Percentiles rank a stretch among this genome's conserved stretches.
Evolutionary conservation across 2,329 filamentous ascomycete genomes (phyloP).

Genomic region (Coleophoma cylindrospora): DNA sequence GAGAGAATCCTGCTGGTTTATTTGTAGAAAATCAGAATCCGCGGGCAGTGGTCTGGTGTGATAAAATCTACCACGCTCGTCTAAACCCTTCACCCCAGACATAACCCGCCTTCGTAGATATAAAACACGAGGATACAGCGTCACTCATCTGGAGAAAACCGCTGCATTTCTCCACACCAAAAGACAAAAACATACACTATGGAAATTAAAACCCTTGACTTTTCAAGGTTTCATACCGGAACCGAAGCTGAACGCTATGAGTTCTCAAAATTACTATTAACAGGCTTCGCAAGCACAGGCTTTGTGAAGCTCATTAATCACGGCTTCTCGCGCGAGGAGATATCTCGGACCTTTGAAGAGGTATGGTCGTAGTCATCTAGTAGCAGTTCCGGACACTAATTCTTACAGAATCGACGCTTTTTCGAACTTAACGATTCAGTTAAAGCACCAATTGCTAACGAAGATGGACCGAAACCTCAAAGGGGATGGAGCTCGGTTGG

Average conservation of each 20-base stretch:
- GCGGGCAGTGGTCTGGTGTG: not conserved
- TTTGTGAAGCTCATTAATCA: slow-evolving; percentile 1
- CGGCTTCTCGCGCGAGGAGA: not conserved
- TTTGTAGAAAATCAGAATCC: not conserved
- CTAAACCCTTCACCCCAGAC: not conserved
- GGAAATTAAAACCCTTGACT: not conserved
- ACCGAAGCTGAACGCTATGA: slow-evolving; percentile 1
- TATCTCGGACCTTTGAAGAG: not conserved
- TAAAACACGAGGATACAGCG: not conserved
- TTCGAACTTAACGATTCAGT: not conserved
- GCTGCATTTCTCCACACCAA: not conserved
- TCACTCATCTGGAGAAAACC: not conserved
- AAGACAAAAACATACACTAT: not conserved
- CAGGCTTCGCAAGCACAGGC: not conserved
- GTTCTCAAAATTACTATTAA: not conserved
- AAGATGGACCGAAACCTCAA: slow-evolving; percentile 1
- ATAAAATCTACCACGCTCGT: not conserved
- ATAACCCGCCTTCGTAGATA: not conserved
- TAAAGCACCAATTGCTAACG: not conserved
- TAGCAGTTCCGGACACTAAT: not conserved
- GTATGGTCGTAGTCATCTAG: not conserved
- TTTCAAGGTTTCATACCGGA: not conserved
- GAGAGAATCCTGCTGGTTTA: not conserved
- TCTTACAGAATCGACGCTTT: not conserved
- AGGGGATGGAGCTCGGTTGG: slow-evolving; percentile 1